A percentile compares a stretch with the other conserved stretches of the same genome.
Conservation (phyloP, 805 yeast species). For the Metschnikowia similis region DNA sequence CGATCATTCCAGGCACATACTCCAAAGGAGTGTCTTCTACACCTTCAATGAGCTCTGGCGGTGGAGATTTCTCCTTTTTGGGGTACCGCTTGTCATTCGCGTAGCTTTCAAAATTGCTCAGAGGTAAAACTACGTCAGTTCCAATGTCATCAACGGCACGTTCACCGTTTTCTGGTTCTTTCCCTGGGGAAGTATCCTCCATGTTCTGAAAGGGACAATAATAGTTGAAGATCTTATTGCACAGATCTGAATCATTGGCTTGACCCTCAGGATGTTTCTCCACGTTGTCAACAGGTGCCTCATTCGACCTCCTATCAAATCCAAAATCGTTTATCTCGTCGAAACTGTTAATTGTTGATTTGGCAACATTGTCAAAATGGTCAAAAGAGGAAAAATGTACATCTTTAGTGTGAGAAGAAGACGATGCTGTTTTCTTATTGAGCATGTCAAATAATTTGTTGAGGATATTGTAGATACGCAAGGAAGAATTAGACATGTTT, state of each 20-base stretch:
- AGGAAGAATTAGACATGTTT: conserved; percentile 72
- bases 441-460: conserved; percentile 77
- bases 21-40: conserved; percentile 17
- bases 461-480: conserved; percentile 72
- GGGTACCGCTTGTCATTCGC: background rate
- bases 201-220: background rate
- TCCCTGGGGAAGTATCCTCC: background rate
- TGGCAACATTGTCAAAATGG: conserved; percentile 17
- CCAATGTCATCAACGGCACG: background rate
- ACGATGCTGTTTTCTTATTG: conserved; percentile 63
- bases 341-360: conserved; percentile 25
- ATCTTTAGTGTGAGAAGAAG: conserved; percentile 20
- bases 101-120: background rate
- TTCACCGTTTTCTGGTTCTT: background rate
- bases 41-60: conserved; percentile 1
- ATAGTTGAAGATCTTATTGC: background rate
- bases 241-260: background rate
- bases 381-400: conserved; percentile 9
- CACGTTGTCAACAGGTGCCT: background rate
- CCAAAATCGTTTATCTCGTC: conserved; percentile 25
- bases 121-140: background rate
- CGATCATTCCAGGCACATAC: conserved; percentile 80
- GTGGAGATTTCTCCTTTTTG: background rate
- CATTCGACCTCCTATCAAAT: background rate
- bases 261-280: background rate